These are phyloP conservation scores for Fragosphaeria purpurea DNA, from an alignment of 2,329 filamentous ascomycete genomes.

Conservation along the genomic window DNA sequence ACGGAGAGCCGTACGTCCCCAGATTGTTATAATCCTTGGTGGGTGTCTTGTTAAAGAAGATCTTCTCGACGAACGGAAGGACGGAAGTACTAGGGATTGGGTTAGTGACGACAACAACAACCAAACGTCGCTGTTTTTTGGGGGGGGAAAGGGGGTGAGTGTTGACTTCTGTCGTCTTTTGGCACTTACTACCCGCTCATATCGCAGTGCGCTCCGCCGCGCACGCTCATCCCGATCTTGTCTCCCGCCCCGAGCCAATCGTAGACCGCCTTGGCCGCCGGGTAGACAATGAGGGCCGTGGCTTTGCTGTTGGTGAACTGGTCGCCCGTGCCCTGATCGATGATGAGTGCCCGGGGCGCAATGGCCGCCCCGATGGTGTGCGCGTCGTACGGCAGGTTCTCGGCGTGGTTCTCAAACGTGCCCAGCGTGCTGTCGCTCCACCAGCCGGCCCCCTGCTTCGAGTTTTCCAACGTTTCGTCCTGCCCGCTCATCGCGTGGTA, in stretches of 20 bases:
- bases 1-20: constrained; percentile 31
- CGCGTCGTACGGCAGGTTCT: constrained; percentile 45
- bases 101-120: too few species aligned
- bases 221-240: constrained; percentile 36
- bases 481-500: constrained; percentile 35
- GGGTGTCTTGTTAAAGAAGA: constrained; percentile 34
- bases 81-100: constrained; percentile 26
- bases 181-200: constrained; percentile 34
- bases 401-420: constrained; percentile 45
- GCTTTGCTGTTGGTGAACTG: constrained; percentile 39
- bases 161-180: too few species aligned
- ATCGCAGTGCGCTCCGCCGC: constrained; percentile 38
- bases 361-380: constrained; percentile 49
- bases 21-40: constrained; percentile 35
- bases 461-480: constrained; percentile 38
- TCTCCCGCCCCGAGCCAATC: constrained; percentile 42
- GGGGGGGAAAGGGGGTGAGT: too few species aligned
- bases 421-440: constrained; percentile 44
- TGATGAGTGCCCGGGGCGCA: constrained; percentile 44
- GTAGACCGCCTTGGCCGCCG: constrained; percentile 42
- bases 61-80: constrained; percentile 37
- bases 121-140: too few species aligned
- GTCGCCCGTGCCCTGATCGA: constrained; percentile 44
- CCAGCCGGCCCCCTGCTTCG: constrained; percentile 41
- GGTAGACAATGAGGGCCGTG: constrained; percentile 39